These are phyloP conservation scores for Nakaseomyces sp. DNA, from an alignment of 1,139 yeast species.

Conservation along the genomic window DNA sequence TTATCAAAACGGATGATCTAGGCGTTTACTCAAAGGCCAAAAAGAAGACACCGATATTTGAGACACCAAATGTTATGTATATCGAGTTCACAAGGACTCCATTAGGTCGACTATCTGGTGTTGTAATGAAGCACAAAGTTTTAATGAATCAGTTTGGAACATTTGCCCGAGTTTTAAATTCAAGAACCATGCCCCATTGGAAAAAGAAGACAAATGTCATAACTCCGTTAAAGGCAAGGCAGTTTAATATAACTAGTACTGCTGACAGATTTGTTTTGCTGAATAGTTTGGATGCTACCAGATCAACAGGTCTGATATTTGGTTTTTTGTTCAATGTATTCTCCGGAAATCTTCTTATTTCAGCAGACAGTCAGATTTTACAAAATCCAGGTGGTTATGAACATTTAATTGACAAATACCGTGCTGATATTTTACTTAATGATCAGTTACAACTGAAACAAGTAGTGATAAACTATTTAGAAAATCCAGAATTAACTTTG, in stretches of 20 bases:
- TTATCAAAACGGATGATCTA: constrained; percentile 85
- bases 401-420: constrained; percentile 58
- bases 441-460: constrained; percentile 88
- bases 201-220: constrained; percentile 29
- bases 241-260: constrained; percentile 8
- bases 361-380: constrained; percentile 71
- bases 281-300: constrained; percentile 77
- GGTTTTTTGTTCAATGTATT: constrained; percentile 77
- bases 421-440: constrained; percentile 66
- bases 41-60: constrained; percentile 56
- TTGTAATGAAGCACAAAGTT: constrained; percentile 83
- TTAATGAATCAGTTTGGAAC: constrained; percentile 82
- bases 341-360: constrained; percentile 72
- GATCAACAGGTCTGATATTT: constrained; percentile 77
- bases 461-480: constrained; percentile 88
- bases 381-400: constrained; percentile 86
- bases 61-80: constrained; percentile 76
- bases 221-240: constrained; percentile 32
- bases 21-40: constrained; percentile 60
- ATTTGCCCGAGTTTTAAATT: constrained; percentile 56
- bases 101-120: constrained; percentile 85
- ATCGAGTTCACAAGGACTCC: constrained; percentile 90
- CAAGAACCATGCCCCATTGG: constrained; percentile 41
- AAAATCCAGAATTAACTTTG: constrained; percentile 77
- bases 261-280: constrained; percentile 37